These are phyloP conservation scores for Phytophthora melonis DNA, from an alignment of 352 stramenopile species.

Conservation along the genomic window DNA sequence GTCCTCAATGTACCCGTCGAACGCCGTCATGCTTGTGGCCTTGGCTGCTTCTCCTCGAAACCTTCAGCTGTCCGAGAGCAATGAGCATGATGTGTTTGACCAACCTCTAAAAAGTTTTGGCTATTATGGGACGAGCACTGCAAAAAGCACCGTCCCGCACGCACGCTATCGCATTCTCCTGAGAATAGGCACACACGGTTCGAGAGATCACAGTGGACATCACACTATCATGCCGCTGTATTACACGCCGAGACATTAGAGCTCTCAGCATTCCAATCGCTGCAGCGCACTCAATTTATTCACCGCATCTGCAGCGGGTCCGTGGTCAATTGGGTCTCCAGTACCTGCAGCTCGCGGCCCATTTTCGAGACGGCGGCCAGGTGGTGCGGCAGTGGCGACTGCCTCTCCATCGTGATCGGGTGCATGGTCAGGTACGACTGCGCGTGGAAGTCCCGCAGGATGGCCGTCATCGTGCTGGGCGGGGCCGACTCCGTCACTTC, in stretches of 20 bases:
- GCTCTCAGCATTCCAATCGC: constrained; percentile 10
- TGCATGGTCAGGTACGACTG: constrained; percentile 84
- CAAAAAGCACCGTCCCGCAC: constrained; percentile 30
- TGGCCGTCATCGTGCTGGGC: constrained; percentile 38
- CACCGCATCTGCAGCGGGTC: constrained; percentile 49
- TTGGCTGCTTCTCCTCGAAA: constrained; percentile 8
- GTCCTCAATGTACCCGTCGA: constrained; percentile 70
- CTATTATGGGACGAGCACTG: constrained; percentile 40
- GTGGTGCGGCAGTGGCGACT: constrained; percentile 72
- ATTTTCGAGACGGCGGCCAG: constrained; percentile 54
- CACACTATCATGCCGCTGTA: constrained; percentile 33
- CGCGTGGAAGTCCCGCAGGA: constrained; percentile 69
- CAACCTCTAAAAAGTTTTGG: constrained; percentile 5
- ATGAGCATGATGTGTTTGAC: constrained; percentile 30
- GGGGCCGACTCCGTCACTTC: constrained; percentile 29
- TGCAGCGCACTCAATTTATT: constrained; percentile 23
- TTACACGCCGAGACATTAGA: constrained; percentile 32
- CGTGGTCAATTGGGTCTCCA: constrained; percentile 44
- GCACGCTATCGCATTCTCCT: constrained; percentile 26
- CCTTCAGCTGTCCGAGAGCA: constrained; percentile 21
- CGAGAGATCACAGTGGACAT: not conserved
- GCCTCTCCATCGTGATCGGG: constrained; percentile 65
- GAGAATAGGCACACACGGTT: constrained; percentile 18
- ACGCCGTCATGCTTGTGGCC: constrained; percentile 37
- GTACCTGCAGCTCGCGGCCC: constrained; percentile 40